Conservation (phyloP, 1,139 yeast species). For the Pichia terricola region DNA sequence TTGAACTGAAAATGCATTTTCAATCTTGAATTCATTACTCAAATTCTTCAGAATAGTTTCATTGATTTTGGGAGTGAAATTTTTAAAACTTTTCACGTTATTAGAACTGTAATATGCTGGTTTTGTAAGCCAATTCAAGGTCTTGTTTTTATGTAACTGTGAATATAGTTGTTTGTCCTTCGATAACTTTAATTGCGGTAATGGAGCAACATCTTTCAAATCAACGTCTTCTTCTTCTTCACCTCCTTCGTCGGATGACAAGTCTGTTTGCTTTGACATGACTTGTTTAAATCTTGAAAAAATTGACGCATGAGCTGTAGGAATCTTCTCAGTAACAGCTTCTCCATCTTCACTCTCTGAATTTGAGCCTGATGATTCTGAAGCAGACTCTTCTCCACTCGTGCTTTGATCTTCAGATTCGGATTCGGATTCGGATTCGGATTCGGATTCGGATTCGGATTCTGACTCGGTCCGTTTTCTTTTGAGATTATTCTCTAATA, state of each 20-base stretch:
- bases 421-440: not conserved
- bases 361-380: not conserved
- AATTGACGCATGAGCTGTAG: conserved; percentile 27
- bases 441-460: conserved; percentile 2
- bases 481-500: conserved; percentile 12
- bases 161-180: conserved; percentile 34
- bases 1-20: conserved; percentile 71
- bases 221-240: conserved; percentile 20
- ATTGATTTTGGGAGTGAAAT: conserved; percentile 30
- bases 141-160: conserved; percentile 32
- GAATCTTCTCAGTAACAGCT: not conserved
- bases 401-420: not conserved
- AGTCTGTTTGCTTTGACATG: conserved; percentile 22
- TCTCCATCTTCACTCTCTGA: conserved; percentile 9
- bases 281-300: conserved; percentile 33
- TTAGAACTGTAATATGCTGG: conserved; percentile 50
- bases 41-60: conserved; percentile 39
- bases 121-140: conserved; percentile 55
- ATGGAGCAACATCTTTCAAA: conserved; percentile 52
- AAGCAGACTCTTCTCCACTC: conserved; percentile 1
- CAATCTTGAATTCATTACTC: conserved; percentile 31
- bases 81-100: conserved; percentile 32
- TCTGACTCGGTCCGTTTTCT: conserved; percentile 13
- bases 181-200: conserved; percentile 74
- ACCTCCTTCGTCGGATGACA: not conserved